Evolutionary conservation across 345 rosid genomes (phyloP).

Genomic region (Aquilaria sinensis): DNA sequence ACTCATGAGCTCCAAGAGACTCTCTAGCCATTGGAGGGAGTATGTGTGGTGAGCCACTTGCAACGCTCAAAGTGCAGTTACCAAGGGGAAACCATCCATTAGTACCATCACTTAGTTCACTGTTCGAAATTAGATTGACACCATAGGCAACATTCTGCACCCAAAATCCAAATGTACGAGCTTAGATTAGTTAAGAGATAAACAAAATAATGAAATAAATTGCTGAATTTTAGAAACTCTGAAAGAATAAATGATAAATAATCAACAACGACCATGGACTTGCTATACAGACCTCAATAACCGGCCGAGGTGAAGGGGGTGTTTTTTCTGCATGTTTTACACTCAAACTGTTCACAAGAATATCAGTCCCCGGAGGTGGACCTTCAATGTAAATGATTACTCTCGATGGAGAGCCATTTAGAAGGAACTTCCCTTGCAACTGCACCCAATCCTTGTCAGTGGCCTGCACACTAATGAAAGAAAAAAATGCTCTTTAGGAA

Average conservation of each 20-base stretch:
- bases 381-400: slow-evolving; percentile 86
- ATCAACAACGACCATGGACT: background rate
- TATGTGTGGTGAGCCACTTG: slow-evolving; percentile 71
- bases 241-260: background rate
- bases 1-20: slow-evolving; percentile 57
- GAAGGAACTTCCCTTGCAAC: slow-evolving; percentile 80
- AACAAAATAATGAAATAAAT: background rate
- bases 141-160: slow-evolving; percentile 68
- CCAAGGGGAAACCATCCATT: slow-evolving; percentile 96
- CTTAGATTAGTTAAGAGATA: background rate
- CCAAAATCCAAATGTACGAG: slow-evolving; percentile 1
- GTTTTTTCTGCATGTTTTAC: slow-evolving; percentile 68
- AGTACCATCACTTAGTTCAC: slow-evolving; percentile 49
- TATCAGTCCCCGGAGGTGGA: slow-evolving; percentile 81
- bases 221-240: background rate
- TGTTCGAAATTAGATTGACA: slow-evolving; percentile 64
- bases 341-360: slow-evolving; percentile 63
- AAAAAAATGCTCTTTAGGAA: background rate
- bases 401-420: slow-evolving; percentile 70
- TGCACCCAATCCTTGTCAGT: slow-evolving; percentile 69
- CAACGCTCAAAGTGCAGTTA: slow-evolving; percentile 55
- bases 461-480: slow-evolving; percentile 56
- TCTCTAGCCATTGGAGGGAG: slow-evolving; percentile 82
- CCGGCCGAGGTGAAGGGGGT: slow-evolving; percentile 60
- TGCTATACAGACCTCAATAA: slow-evolving; percentile 45